Conservation (phyloP, 441 rosid species). For the Pelargonium australe region DNA sequence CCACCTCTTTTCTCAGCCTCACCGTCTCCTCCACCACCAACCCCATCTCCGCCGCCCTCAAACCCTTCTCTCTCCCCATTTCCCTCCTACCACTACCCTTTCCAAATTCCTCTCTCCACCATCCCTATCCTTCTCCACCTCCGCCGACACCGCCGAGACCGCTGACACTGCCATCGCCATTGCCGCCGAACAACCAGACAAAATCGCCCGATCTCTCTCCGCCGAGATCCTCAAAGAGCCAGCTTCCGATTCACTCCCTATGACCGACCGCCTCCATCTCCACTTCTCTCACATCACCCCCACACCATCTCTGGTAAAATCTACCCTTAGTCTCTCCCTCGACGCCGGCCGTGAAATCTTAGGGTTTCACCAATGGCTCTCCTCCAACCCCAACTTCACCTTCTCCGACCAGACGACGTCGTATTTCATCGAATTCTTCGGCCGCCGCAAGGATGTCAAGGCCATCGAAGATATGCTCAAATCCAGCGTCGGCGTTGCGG, state of each 20-base stretch:
- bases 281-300: conserved; percentile 66
- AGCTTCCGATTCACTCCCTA: conserved; percentile 39
- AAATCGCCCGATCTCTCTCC: conserved; percentile 57
- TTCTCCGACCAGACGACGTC: conserved; percentile 72
- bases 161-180: not conserved
- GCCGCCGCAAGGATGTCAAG: conserved; percentile 82
- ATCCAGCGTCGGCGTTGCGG: conserved; percentile 40
- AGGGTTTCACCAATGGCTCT: conserved; percentile 69
- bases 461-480: conserved; percentile 55
- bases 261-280: conserved; percentile 56
- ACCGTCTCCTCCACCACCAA: not conserved
- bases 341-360: conserved; percentile 75
- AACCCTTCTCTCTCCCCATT: not conserved
- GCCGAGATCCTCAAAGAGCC: conserved; percentile 45
- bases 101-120: conserved; percentile 7
- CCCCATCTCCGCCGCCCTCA: not conserved
- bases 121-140: not conserved
- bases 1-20: not conserved
- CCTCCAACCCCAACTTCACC: conserved; percentile 35
- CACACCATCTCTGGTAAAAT: conserved; percentile 42
- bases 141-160: not conserved
- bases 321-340: conserved; percentile 59
- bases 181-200: conserved; percentile 23
- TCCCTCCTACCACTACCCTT: conserved; percentile 4
- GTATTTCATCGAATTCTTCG: conserved; percentile 66